These are phyloP conservation scores for Colletotrichum paranaense DNA, from an alignment of 2,329 filamentous ascomycete species.

Conservation along the genomic window DNA sequence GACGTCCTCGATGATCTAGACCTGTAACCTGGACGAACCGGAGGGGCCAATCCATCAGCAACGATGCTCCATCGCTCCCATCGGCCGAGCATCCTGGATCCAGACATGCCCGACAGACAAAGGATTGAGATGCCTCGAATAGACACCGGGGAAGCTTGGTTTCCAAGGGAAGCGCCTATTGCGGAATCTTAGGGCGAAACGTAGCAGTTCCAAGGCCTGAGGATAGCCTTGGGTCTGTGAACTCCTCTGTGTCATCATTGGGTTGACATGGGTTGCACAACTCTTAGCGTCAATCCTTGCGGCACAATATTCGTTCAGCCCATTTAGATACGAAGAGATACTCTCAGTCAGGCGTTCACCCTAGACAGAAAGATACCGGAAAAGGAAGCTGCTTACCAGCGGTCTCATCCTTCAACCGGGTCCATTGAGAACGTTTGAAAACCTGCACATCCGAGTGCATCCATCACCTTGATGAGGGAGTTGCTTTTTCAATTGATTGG, in stretches of 20 bases:
- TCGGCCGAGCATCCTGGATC: neutral
- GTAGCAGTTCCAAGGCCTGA: neutral
- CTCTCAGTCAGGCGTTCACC: neutral
- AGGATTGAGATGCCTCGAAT: neutral
- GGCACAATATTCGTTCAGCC: neutral
- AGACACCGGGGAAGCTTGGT: neutral
- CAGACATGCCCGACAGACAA: neutral
- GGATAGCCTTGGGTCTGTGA: neutral
- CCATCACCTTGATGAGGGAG: neutral
- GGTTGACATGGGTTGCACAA: neutral
- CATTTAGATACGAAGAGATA: neutral
- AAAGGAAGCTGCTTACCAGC: slow-evolving; percentile 4
- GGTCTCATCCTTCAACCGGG: slow-evolving; percentile 12
- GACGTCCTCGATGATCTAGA: neutral
- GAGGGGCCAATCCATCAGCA: neutral
- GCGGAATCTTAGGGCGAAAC: neutral
- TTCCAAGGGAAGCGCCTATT: neutral
- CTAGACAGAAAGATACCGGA: neutral
- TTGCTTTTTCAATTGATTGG: neutral
- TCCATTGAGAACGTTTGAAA: neutral
- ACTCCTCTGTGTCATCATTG: neutral
- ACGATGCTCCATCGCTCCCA: neutral
- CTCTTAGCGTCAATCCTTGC: slow-evolving; percentile 24
- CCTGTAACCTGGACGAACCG: neutral
- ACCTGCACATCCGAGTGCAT: neutral